These are phyloP conservation scores for Chrysoporthe deuterocubensis DNA, from an alignment of 2,329 filamentous ascomycete genomes.

Conservation along the genomic window DNA sequence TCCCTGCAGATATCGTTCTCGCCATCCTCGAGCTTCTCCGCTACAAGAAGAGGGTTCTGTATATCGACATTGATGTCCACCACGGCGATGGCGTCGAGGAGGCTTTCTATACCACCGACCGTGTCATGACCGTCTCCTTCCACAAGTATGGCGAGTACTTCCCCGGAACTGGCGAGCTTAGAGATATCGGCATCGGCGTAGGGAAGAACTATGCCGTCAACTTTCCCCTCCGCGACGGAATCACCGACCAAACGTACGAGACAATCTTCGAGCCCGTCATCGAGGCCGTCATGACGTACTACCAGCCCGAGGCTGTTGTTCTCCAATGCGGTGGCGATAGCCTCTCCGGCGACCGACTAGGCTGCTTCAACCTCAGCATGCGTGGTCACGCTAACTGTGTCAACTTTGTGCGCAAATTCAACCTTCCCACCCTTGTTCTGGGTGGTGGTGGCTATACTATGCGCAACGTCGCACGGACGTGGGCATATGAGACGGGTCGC, in stretches of 20 bases:
- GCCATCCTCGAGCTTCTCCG: conserved; percentile 91
- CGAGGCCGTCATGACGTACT: conserved; percentile 82
- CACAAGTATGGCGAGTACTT: conserved; percentile 98
- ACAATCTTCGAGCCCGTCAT: conserved; percentile 92
- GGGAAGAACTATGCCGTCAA: conserved; percentile 92
- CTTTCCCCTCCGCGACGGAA: conserved; percentile 88
- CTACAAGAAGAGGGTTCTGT: conserved; percentile 92
- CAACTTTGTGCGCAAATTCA: conserved; percentile 84
- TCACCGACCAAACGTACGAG: conserved; percentile 87
- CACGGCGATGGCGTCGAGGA: conserved; percentile 86
- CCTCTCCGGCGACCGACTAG: conserved; percentile 89
- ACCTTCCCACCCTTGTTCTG: conserved; percentile 85
- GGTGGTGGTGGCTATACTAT: conserved; percentile 97
- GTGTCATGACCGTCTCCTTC: conserved; percentile 89
- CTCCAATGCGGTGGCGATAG: conserved; percentile 96
- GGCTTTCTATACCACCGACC: conserved; percentile 81
- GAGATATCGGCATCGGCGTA: conserved; percentile 83
- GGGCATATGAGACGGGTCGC: conserved; percentile 94
- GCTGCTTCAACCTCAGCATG: conserved; percentile 98
- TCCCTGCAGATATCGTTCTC: conserved; percentile 85
- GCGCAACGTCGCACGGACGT: conserved; percentile 93
- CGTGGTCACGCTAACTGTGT: conserved; percentile 94
- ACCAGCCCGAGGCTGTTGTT: conserved; percentile 88
- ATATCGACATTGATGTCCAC: conserved; percentile 91
- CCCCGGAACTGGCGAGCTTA: conserved; percentile 85